Evolutionary conservation across 169 alveolate species (phyloP).

Genomic region (Eimeria necatrix): DNA sequence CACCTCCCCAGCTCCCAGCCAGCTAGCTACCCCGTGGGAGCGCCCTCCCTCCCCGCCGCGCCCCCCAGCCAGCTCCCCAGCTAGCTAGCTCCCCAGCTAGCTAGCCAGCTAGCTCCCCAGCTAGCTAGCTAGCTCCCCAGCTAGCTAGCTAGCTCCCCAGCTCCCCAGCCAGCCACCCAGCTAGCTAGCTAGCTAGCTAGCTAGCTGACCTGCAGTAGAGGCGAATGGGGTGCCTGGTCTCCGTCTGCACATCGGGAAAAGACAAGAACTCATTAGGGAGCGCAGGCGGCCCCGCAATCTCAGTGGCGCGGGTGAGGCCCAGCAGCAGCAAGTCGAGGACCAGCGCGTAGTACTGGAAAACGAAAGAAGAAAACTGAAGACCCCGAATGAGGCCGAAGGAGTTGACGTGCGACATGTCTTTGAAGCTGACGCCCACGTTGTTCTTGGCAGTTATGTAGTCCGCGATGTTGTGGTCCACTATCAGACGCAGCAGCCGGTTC

Average conservation of each 20-base stretch:
- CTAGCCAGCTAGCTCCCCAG: neutral
- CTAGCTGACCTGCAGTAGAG: slow-evolving; percentile 87
- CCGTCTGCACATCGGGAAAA: slow-evolving; percentile 96
- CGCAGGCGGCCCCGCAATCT: slow-evolving; percentile 99
- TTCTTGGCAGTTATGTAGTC: slow-evolving; percentile 99
- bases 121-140: neutral
- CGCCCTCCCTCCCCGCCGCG: neutral
- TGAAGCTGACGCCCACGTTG: slow-evolving; percentile 97
- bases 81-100: neutral
- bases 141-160: neutral
- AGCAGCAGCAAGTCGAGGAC: slow-evolving; percentile 96
- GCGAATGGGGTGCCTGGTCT: slow-evolving; percentile 98
- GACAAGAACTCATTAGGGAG: slow-evolving; percentile 97
- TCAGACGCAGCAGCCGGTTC: slow-evolving; percentile 97
- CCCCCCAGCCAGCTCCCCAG: neutral
- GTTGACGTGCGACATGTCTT: slow-evolving; percentile 99
- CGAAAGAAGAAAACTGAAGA: slow-evolving; percentile 98
- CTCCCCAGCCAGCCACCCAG: neutral
- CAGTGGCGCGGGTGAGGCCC: slow-evolving; percentile 99
- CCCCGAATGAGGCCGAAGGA: slow-evolving; percentile 99
- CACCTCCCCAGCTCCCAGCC: neutral
- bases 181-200: slow-evolving; percentile 74
- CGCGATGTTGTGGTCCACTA: slow-evolving; percentile 99
- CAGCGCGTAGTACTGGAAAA: slow-evolving; percentile 94
- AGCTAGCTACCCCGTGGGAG: neutral